Percentiles rank a stretch among this genome's conserved stretches.
Conservation (phyloP, 179 eudicot species). For the Silene noctiflora region DNA sequence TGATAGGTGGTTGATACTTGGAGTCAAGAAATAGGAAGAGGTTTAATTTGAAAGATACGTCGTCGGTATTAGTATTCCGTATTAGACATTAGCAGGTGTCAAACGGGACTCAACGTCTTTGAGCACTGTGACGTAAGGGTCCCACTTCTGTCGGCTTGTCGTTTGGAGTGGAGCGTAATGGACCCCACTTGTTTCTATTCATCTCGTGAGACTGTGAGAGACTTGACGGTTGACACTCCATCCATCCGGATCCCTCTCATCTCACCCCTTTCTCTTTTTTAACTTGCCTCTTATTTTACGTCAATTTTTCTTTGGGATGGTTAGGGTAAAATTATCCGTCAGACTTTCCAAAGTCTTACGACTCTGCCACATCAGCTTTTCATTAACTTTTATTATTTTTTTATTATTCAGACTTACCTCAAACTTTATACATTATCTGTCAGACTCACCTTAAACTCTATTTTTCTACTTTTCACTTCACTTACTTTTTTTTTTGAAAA, state of each 20-base stretch:
- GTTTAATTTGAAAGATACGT: neutral
- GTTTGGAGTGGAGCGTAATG: constrained; percentile 45
- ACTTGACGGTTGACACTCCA: neutral
- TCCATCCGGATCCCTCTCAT: neutral
- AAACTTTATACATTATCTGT: no score
- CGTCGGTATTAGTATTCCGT: neutral
- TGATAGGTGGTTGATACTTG: neutral
- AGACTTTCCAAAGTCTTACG: no score
- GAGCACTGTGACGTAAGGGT: constrained; percentile 27
- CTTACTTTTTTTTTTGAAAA: no score
- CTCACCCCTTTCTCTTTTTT: constrained; percentile 8
- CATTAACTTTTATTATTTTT: no score
- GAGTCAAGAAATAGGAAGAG: neutral
- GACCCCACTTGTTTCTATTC: constrained; percentile 23
- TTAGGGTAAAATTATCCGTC: no score
- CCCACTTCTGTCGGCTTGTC: constrained; percentile 62
- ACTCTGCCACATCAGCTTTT: no score
- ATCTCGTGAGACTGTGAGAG: constrained; percentile 12
- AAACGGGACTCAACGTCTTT: constrained; percentile 12
- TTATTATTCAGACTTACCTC: no score
- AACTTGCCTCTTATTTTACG: no score
- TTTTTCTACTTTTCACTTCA: no score
- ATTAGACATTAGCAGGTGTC: neutral
- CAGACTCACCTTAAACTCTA: no score
- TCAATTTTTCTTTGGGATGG: no score